Percentiles rank a stretch among this genome's conserved stretches.
Conservation (phyloP, 306 rosid genomes). For the Gastrolobium bilobum region DNA sequence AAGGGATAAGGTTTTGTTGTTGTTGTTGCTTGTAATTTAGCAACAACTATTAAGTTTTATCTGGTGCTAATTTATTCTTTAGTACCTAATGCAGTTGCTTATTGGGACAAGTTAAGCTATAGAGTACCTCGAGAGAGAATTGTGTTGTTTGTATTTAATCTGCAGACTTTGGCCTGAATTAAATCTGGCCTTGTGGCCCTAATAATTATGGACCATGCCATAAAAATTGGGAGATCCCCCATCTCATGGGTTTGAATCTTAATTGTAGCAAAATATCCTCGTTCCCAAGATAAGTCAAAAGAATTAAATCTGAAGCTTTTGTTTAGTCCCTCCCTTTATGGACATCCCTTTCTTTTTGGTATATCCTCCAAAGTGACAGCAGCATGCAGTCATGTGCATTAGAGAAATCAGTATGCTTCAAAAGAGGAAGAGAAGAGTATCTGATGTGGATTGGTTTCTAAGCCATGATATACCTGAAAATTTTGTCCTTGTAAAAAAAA, state of each 20-base stretch:
- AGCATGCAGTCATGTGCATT: neutral
- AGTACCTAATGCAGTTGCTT: neutral
- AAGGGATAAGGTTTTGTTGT: neutral
- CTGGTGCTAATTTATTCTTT: conserved; percentile 2
- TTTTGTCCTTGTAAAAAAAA: neutral
- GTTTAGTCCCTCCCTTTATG: neutral
- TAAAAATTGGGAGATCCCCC: neutral
- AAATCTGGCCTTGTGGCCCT: conserved; percentile 11
- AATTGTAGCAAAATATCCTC: conserved; percentile 2
- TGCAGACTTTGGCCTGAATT: neutral
- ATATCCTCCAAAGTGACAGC: conserved; percentile 1
- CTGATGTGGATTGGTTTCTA: conserved; percentile 19
- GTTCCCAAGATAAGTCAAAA: neutral
- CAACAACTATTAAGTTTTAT: conserved; percentile 4
- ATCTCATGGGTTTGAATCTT: neutral
- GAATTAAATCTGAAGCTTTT: neutral
- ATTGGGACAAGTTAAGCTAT: neutral
- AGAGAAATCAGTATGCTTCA: neutral
- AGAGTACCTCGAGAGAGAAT: neutral
- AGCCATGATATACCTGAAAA: neutral
- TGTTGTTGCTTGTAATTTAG: conserved; percentile 13
- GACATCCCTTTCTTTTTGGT: neutral
- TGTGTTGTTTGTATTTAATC: conserved; percentile 17
- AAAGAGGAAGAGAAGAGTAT: conserved; percentile 9
- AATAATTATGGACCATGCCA: neutral